Conservation (phyloP, 164 flowering plant genomes). For the Cinnamomum chago region DNA sequence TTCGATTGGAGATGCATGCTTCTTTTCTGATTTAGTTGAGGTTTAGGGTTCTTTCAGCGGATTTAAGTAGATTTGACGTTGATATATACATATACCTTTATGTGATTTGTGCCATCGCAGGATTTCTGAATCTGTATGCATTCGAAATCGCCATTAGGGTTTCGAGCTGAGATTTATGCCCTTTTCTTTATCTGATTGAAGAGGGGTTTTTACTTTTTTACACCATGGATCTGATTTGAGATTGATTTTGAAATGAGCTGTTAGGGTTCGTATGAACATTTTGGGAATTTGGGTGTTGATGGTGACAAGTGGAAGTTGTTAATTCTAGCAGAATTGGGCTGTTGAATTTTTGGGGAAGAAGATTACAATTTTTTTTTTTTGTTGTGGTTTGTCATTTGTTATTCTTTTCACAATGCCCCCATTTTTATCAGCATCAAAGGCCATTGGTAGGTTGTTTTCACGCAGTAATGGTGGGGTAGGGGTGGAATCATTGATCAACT, state of each 20-base stretch:
- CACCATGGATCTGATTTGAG: too few species aligned
- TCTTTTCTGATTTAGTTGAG: background rate
- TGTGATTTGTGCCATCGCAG: too few species aligned
- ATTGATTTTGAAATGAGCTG: background rate
- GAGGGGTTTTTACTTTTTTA: background rate
- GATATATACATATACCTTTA: too few species aligned
- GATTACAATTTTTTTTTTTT: background rate
- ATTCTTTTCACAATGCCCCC: conserved; percentile 29
- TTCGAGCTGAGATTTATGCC: background rate
- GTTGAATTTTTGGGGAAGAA: background rate
- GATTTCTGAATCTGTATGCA: too few species aligned
- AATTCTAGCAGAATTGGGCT: background rate
- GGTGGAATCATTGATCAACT: conserved; percentile 17
- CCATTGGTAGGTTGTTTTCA: conserved; percentile 26
- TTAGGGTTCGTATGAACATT: background rate
- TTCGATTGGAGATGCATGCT: background rate
- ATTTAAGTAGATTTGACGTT: too few species aligned
- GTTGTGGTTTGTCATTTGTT: too few species aligned
- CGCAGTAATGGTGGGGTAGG: conserved; percentile 27
- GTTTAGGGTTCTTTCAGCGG: too few species aligned
- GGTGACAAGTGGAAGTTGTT: background rate
- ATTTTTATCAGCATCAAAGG: conserved; percentile 34
- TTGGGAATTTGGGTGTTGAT: background rate
- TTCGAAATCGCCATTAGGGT: too few species aligned
- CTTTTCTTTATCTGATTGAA: too few species aligned